Conservation (phyloP, 176 grass and related monocot species). For the Canna indica region DNA sequence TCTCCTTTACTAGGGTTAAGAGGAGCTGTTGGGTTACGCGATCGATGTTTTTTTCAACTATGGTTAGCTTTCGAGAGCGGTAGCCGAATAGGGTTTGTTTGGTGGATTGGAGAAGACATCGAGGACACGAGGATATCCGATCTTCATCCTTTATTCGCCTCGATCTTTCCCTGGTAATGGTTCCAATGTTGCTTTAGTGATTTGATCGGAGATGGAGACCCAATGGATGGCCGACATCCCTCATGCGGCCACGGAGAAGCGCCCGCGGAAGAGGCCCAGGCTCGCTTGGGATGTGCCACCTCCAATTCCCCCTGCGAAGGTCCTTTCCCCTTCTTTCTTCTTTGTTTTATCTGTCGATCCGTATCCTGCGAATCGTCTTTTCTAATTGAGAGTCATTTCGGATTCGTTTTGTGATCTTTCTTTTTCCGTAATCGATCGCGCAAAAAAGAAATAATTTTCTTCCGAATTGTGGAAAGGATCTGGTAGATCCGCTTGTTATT, state of each 20-base stretch:
- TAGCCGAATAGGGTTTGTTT: not conserved
- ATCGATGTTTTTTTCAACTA: not conserved
- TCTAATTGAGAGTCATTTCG: not conserved
- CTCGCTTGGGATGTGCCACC: slow-evolving; percentile 65
- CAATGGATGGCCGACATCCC: slow-evolving; percentile 80
- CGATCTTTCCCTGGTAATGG: not conserved
- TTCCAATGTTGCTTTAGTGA: not conserved
- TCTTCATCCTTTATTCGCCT: not conserved
- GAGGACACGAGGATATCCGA: not conserved
- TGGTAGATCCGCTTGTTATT: slow-evolving; percentile 1
- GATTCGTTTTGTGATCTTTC: not conserved
- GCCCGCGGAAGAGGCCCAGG: slow-evolving; percentile 68
- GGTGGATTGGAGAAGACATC: not conserved
- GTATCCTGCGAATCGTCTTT: not conserved
- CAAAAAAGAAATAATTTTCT: not conserved
- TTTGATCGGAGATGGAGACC: slow-evolving; percentile 54
- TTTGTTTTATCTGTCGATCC: slow-evolving; percentile 11
- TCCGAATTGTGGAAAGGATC: slow-evolving; percentile 16
- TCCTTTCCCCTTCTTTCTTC: slow-evolving; percentile 2
- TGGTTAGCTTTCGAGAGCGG: not conserved
- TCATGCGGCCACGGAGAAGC: slow-evolving; percentile 52
- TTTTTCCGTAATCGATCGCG: too few species aligned
- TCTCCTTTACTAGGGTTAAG: not conserved
- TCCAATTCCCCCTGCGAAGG: slow-evolving; percentile 53
- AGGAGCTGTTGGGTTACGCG: not conserved